Evolutionary conservation across 176 grass and related monocot species (phyloP).

Genomic region (Thinopyrum elongatum): DNA sequence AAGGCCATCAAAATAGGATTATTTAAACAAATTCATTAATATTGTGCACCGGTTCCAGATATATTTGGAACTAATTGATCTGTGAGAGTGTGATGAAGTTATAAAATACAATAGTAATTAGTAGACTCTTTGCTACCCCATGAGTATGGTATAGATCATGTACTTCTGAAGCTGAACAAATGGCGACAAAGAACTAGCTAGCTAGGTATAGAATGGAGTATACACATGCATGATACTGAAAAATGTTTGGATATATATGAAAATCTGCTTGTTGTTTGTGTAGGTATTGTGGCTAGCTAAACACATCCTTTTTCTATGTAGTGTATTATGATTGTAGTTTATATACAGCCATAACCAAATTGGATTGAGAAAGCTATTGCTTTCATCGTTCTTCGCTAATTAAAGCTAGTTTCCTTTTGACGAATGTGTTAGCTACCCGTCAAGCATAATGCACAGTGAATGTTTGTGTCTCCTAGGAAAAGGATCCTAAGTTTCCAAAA

Average conservation of each 20-base stretch:
- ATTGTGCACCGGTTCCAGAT: neutral
- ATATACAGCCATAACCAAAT: slow-evolving; percentile 9
- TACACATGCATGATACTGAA: neutral
- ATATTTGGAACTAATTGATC: neutral
- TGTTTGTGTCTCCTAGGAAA: neutral
- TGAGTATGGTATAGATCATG: neutral
- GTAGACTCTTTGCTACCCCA: neutral
- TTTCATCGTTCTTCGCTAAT: neutral
- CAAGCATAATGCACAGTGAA: neutral
- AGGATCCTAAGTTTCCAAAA: neutral
- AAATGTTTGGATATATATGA: neutral
- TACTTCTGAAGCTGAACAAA: neutral
- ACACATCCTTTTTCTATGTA: neutral
- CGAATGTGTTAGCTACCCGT: neutral
- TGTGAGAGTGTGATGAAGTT: neutral
- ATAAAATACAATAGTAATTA: neutral
- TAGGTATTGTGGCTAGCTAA: neutral
- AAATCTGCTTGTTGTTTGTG: neutral
- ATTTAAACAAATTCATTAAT: neutral
- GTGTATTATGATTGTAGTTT: neutral
- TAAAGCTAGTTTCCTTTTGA: slow-evolving; percentile 11
- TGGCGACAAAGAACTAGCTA: neutral
- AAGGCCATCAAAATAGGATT: neutral
- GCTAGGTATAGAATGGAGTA: neutral
- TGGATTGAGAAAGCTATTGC: neutral